These are phyloP conservation scores for Ophiocordyceps australis DNA, from an alignment of 2,329 filamentous ascomycete genomes.

Conservation along the genomic window DNA sequence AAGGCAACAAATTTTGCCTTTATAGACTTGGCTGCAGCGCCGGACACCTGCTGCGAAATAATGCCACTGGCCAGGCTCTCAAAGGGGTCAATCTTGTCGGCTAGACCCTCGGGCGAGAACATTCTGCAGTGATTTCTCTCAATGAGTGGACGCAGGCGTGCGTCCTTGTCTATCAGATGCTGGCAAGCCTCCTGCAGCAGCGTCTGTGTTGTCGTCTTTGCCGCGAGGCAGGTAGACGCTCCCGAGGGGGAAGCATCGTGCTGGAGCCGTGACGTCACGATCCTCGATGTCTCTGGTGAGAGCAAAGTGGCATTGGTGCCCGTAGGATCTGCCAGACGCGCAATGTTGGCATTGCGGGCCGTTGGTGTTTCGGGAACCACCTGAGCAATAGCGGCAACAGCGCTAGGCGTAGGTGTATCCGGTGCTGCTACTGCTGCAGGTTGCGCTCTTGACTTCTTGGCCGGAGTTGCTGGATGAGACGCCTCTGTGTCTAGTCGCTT, in stretches of 20 bases:
- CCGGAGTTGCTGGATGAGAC: conserved; percentile 10
- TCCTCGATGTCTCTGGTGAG: conserved; percentile 50
- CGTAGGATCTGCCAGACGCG: conserved; percentile 43
- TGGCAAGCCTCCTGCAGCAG: conserved; percentile 59
- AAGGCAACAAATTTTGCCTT: conserved; percentile 67
- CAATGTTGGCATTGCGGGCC: conserved; percentile 20
- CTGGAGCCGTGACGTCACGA: conserved; percentile 33
- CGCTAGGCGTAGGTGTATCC: conserved; percentile 27
- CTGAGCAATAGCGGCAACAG: conserved; percentile 18
- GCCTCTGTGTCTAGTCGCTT: conserved; percentile 15
- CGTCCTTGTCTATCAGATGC: conserved; percentile 57
- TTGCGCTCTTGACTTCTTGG: conserved; percentile 13
- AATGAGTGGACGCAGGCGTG: conserved; percentile 53
- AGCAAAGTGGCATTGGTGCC: conserved; percentile 51
- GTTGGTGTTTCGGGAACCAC: conserved; percentile 14
- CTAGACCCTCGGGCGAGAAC: conserved; percentile 68
- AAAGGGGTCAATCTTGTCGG: conserved; percentile 78
- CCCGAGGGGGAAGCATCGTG: conserved; percentile 27
- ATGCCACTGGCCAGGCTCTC: conserved; percentile 69
- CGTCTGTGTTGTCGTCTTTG: conserved; percentile 42
- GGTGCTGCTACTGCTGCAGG: conserved; percentile 14
- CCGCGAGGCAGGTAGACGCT: conserved; percentile 6
- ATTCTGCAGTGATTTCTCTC: conserved; percentile 58
- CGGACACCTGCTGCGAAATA: conserved; percentile 91
- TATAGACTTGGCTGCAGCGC: conserved; percentile 78